phyloP scores from a whole-genome alignment of 306 rosid genomes.

The Gastrolobium bilobum region DNA sequence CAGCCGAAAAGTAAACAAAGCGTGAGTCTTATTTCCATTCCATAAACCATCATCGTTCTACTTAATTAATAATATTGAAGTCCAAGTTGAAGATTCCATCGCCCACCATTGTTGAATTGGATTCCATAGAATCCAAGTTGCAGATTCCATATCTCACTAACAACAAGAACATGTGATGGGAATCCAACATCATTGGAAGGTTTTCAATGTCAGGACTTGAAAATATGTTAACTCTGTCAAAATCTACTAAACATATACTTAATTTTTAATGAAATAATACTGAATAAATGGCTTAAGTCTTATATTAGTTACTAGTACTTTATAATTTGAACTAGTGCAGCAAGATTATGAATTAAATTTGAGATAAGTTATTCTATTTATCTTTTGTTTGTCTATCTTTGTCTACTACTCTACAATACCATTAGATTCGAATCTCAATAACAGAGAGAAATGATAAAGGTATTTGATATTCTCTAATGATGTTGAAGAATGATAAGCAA shows the following conservation, averaged over 20 bases:
- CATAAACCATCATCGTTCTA: background rate
- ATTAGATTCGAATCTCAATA: too few relatives aligned
- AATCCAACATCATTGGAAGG: constrained; percentile 42
- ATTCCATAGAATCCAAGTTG: background rate
- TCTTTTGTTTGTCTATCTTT: too few relatives aligned
- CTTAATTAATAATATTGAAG: constrained; percentile 34
- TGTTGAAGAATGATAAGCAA: too few relatives aligned
- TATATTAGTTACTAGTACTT: background rate
- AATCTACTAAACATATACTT: background rate
- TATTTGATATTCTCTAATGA: too few relatives aligned
- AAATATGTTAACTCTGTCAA: constrained; percentile 2
- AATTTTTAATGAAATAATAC: background rate
- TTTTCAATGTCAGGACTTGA: constrained; percentile 7
- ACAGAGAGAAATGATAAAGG: too few relatives aligned
- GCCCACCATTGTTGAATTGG: constrained; percentile 40
- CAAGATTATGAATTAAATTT: background rate
- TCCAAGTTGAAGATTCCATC: constrained; percentile 47
- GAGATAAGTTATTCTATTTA: too few relatives aligned
- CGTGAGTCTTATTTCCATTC: background rate
- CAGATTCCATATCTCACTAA: background rate
- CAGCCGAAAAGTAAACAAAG: constrained; percentile 14
- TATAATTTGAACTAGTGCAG: background rate
- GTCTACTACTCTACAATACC: too few relatives aligned
- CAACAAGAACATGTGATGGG: constrained; percentile 1
- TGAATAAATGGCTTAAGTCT: background rate